phyloP scores from a whole-genome alignment of 768 basidiomycete species.

The Sarcodon sp. region DNA sequence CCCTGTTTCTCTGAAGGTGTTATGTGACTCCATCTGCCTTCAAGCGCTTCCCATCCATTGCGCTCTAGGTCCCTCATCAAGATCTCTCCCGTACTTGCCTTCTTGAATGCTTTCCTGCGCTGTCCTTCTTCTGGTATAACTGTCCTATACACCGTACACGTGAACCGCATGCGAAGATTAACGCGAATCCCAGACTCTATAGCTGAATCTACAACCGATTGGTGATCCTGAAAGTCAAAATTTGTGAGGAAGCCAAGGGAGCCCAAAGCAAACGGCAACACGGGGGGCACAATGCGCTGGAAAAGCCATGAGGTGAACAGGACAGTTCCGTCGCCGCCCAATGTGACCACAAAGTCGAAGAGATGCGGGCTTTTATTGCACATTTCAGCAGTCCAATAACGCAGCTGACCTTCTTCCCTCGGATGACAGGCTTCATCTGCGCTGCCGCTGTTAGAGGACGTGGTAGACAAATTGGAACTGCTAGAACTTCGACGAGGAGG shows the following conservation, averaged over 20 bases:
- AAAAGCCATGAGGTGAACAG: conserved; percentile 99
- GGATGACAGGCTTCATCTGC: conserved; percentile 22
- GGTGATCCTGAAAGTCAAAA: conserved; percentile 85
- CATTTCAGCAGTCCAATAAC: conserved; percentile 98
- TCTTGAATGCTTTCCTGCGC: conserved; percentile 73
- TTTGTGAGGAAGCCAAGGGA: conserved; percentile 97
- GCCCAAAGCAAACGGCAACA: conserved; percentile 92
- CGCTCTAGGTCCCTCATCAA: conserved; percentile 89
- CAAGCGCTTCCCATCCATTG: conserved; percentile 93
- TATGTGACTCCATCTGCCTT: conserved; percentile 42
- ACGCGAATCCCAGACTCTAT: conserved; percentile 93
- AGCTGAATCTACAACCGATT: conserved; percentile 73
- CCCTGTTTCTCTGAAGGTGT: conserved; percentile 24
- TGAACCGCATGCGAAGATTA: conserved; percentile 98
- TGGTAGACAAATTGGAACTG: conserved; percentile 40
- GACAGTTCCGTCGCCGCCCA: conserved; percentile 97
- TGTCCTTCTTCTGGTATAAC: conserved; percentile 59
- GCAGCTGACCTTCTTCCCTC: conserved; percentile 77
- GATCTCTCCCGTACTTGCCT: conserved; percentile 90
- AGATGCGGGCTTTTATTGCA: conserved; percentile 82
- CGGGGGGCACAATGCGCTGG: conserved; percentile 96
- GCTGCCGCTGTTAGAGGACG: conserved; percentile 20
- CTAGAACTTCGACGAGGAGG: conserved; percentile 61
- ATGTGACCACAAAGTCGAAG: conserved; percentile 95
- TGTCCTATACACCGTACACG: conserved; percentile 95